Percentiles rank a stretch among this genome's conserved stretches.
These are phyloP conservation scores for Apiosordaria backusii DNA, from an alignment of 495 filamentous ascomycete genomes.

Conservation along the genomic window DNA sequence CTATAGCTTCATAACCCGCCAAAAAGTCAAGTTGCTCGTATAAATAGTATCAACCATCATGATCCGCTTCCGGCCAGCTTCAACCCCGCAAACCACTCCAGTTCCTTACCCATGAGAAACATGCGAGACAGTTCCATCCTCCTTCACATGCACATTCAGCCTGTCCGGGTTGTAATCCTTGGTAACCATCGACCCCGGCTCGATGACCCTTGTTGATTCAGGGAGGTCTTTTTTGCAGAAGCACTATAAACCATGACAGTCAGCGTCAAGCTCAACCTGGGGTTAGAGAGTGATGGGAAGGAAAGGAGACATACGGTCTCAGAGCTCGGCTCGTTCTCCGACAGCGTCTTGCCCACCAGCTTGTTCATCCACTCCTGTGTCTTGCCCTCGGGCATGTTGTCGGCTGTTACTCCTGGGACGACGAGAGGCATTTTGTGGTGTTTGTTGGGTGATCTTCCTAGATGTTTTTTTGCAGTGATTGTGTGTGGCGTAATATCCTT, in stretches of 20 bases:
- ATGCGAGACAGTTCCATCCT: constrained; percentile 70
- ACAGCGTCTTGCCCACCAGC: constrained; percentile 69
- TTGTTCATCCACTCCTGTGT: constrained; percentile 68
- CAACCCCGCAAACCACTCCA: neutral
- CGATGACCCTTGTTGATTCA: constrained; percentile 60
- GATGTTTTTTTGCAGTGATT: neutral
- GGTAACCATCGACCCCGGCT: constrained; percentile 58
- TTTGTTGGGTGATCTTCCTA: neutral
- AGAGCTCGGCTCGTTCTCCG: constrained; percentile 33
- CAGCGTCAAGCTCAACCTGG: constrained; percentile 12
- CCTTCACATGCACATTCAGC: constrained; percentile 68
- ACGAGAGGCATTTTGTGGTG: constrained; percentile 72
- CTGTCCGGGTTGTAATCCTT: constrained; percentile 59
- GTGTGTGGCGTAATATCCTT: neutral
- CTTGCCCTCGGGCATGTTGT: constrained; percentile 47
- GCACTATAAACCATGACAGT: constrained; percentile 42
- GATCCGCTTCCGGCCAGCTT: neutral
- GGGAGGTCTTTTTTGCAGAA: constrained; percentile 77
- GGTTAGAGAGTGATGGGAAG: neutral
- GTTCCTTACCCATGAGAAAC: constrained; percentile 54
- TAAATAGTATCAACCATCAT: neutral
- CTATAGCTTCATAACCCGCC: neutral
- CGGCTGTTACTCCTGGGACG: constrained; percentile 65
- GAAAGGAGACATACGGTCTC: constrained; percentile 38
- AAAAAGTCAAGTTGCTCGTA: neutral